A percentile compares a stretch with the other conserved stretches of the same genome.
phyloP scores from a whole-genome alignment of 345 rosid species.

The Salix suchowensis region DNA sequence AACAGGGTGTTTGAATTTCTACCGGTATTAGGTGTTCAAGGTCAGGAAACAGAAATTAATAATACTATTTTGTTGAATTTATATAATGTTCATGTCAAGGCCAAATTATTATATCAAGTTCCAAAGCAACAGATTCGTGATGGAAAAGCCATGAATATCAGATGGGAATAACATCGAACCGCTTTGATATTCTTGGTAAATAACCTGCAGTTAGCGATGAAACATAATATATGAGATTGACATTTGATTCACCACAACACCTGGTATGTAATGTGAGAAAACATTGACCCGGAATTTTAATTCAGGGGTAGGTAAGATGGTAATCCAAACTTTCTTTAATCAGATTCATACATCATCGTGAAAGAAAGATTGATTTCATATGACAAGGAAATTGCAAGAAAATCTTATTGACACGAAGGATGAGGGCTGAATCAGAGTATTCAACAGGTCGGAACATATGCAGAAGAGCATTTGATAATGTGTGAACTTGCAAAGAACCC shows the following conservation, averaged over 20 bases:
- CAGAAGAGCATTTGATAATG: background rate
- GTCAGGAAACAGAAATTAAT: background rate
- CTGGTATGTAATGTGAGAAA: background rate
- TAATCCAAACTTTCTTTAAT: background rate
- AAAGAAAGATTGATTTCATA: background rate
- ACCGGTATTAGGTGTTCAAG: background rate
- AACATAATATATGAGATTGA: background rate
- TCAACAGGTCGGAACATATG: no score
- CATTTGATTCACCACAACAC: background rate
- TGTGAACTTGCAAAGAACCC: background rate
- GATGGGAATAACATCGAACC: no score
- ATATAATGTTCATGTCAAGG: background rate
- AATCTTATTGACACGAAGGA: background rate
- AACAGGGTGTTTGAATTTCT: background rate
- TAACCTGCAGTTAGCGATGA: background rate
- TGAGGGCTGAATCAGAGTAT: no score
- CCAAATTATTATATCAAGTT: no score
- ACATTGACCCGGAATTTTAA: background rate
- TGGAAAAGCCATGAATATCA: no score
- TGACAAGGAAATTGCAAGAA: background rate
- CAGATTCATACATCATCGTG: background rate
- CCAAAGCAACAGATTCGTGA: no score
- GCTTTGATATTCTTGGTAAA: background rate
- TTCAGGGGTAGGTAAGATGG: background rate
- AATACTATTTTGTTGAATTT: background rate